Conservation (phyloP, 2,329 filamentous ascomycete genomes). For the Pseudogymnoascus sp. region DNA sequence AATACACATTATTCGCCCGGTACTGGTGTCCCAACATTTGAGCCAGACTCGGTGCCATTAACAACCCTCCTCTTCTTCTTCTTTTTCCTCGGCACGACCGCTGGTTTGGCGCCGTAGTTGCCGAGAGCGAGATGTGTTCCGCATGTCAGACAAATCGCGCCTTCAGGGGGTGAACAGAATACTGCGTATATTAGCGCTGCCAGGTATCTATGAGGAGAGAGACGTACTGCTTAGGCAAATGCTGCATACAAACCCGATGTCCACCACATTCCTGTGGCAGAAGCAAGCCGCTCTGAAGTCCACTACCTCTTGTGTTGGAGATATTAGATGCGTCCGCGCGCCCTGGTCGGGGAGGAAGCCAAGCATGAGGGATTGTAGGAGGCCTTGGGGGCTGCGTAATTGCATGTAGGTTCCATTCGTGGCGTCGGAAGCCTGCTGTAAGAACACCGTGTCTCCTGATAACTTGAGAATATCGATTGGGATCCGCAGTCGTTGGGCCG, state of each 20-base stretch:
- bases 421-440: conserved; percentile 80
- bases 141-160: conserved; percentile 71
- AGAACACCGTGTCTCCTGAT: conserved; percentile 76
- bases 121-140: conserved; percentile 71
- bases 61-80: conserved; percentile 65
- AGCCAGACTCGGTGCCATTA: conserved; percentile 43
- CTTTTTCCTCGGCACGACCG: conserved; percentile 62
- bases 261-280: conserved; percentile 84
- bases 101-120: conserved; percentile 65
- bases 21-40: conserved; percentile 51
- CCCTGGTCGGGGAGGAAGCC: conserved; percentile 71
- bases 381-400: conserved; percentile 52
- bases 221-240: conserved; percentile 79
- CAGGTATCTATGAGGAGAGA: neutral
- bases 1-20: conserved; percentile 23
- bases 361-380: conserved; percentile 92
- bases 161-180: conserved; percentile 61
- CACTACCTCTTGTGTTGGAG: conserved; percentile 75
- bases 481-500: conserved; percentile 77
- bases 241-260: conserved; percentile 90
- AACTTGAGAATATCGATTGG: conserved; percentile 89
- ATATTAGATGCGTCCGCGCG: conserved; percentile 56
- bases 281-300: conserved; percentile 99
- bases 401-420: conserved; percentile 63
- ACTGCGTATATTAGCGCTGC: conserved; percentile 33